Conservation (phyloP, 148 eudicot genomes). For the Camellia sinensis region DNA sequence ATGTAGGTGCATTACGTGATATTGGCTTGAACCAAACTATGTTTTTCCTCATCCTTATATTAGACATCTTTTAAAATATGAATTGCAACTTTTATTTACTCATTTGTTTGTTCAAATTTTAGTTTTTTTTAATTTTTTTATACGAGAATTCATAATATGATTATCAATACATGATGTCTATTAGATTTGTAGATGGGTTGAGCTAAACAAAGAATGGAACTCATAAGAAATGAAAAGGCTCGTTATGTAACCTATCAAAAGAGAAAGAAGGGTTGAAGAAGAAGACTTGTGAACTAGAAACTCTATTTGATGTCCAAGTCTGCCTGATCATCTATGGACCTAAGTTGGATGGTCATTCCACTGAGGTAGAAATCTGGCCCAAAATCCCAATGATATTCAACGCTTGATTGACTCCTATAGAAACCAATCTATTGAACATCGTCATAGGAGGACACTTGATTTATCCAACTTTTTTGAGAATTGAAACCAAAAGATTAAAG, state of each 20-base stretch:
- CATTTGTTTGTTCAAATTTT: too few species aligned
- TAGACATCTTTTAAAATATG: too few species aligned
- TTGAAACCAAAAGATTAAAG: conserved; percentile 12
- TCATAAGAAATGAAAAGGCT: conserved; percentile 28
- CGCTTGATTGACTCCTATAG: conserved; percentile 10
- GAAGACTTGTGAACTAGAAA: conserved; percentile 36
- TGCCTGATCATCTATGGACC: conserved; percentile 41
- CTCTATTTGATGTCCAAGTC: conserved; percentile 36
- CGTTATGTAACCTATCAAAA: conserved; percentile 32
- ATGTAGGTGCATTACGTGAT: too few species aligned
- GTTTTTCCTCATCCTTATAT: too few species aligned
- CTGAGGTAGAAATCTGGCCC: conserved; percentile 33
- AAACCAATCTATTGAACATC: conserved; percentile 4
- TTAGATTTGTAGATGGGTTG: conserved; percentile 34
- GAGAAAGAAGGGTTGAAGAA: conserved; percentile 40
- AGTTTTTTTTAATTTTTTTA: too few species aligned
- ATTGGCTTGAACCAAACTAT: too few species aligned
- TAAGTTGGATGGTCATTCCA: background rate
- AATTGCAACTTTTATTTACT: too few species aligned
- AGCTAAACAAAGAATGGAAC: conserved; percentile 36
- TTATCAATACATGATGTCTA: too few species aligned
- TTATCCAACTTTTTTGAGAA: conserved; percentile 11
- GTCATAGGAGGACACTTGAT: background rate
- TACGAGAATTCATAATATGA: too few species aligned
- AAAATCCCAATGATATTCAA: background rate